A percentile compares a stretch with the other conserved stretches of the same genome.
Evolutionary conservation across 371 early-diverging fungal species (phyloP).

Genomic region (Zopfochytrium polystomum): DNA sequence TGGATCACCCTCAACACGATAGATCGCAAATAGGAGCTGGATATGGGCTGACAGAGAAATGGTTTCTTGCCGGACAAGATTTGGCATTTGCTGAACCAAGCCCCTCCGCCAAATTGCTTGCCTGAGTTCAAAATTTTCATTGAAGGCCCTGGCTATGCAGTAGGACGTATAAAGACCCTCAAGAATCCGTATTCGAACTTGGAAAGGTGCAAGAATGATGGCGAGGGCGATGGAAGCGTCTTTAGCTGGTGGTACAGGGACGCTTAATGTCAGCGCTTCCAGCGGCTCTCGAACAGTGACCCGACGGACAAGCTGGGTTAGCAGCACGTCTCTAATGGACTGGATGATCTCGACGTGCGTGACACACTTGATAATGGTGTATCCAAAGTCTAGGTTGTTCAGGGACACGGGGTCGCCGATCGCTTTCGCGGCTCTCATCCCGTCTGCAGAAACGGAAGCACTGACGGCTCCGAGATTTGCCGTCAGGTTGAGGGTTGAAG

Average conservation of each 20-base stretch:
- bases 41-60: constrained; percentile 39
- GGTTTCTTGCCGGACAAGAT: constrained; percentile 75
- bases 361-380: constrained; percentile 52
- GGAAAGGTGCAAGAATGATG: constrained; percentile 29
- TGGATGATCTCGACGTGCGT: constrained; percentile 53
- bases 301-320: constrained; percentile 20
- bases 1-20: constrained; percentile 30
- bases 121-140: constrained; percentile 72
- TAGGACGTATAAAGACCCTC: constrained; percentile 73
- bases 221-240: constrained; percentile 15
- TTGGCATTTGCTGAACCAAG: constrained; percentile 84
- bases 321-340: constrained; percentile 35
- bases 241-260: neutral
- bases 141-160: constrained; percentile 77
- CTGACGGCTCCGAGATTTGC: neutral
- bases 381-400: constrained; percentile 48
- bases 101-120: constrained; percentile 75
- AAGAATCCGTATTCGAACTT: constrained; percentile 41
- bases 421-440: constrained; percentile 22
- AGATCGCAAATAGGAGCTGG: constrained; percentile 43
- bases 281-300: neutral
- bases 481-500: neutral
- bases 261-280: neutral
- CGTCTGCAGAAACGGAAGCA: constrained; percentile 26
- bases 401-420: constrained; percentile 29